phyloP scores from a whole-genome alignment of 345 rosid genomes.

The Boechera stricta region DNA sequence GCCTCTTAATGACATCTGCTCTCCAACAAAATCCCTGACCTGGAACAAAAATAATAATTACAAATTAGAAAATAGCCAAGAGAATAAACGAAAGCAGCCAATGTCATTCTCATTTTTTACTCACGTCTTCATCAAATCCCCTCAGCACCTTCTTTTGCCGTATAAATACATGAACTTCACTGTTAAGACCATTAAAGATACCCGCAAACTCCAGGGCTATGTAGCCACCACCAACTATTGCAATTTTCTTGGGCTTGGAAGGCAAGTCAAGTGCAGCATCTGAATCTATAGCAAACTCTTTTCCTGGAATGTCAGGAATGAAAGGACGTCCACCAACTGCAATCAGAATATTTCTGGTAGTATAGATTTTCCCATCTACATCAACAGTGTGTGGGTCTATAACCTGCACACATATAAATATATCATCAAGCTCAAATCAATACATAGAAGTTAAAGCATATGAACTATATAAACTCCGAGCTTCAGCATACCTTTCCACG shows the following conservation, averaged over 20 bases:
- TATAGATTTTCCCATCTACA: slow-evolving; percentile 79
- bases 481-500: slow-evolving; percentile 80
- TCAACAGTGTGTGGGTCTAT: slow-evolving; percentile 87
- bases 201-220: slow-evolving; percentile 92
- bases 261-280: slow-evolving; percentile 97
- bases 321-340: slow-evolving; percentile 94
- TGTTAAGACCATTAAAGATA: slow-evolving; percentile 78
- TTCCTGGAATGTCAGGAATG: slow-evolving; percentile 90
- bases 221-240: slow-evolving; percentile 94
- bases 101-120: slow-evolving; percentile 19
- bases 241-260: slow-evolving; percentile 76
- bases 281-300: slow-evolving; percentile 85
- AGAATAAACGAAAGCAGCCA: slow-evolving; percentile 18
- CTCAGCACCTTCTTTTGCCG: slow-evolving; percentile 89
- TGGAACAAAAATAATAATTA: slow-evolving; percentile 37
- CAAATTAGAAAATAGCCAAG: background rate
- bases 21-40: slow-evolving; percentile 90
- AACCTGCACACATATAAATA: slow-evolving; percentile 51
- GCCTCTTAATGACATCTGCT: slow-evolving; percentile 90
- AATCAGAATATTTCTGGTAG: slow-evolving; percentile 76
- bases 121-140: slow-evolving; percentile 97
- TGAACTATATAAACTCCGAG: background rate
- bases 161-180: slow-evolving; percentile 92
- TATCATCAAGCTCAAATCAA: slow-evolving; percentile 29
- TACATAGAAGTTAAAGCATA: background rate